phyloP scores from a whole-genome alignment of 192 early-diverging fungal genomes.

The Coemansia sp. region DNA sequence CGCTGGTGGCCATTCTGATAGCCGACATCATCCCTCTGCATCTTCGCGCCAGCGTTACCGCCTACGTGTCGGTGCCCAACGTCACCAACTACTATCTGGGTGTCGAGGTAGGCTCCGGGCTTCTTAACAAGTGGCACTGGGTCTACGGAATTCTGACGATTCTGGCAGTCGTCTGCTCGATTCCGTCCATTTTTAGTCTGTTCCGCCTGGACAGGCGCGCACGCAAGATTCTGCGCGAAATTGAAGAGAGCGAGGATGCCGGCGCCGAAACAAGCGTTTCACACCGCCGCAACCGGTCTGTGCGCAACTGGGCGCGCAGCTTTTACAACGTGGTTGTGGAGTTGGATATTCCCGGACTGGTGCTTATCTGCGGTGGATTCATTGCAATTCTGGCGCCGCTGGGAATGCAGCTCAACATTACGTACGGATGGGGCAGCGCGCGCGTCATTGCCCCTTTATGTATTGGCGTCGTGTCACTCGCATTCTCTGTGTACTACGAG shows the following conservation, averaged over 20 bases:
- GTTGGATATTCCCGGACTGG: slow-evolving; percentile 36
- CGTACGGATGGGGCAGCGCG: slow-evolving; percentile 59
- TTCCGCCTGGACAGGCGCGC: slow-evolving; percentile 33
- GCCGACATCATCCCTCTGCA: slow-evolving; percentile 49
- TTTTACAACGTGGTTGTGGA: slow-evolving; percentile 18
- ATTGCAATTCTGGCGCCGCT: slow-evolving; percentile 42
- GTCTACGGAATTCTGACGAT: slow-evolving; percentile 46
- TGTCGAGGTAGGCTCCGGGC: slow-evolving; percentile 33
- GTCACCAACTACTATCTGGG: slow-evolving; percentile 53
- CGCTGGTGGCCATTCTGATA: slow-evolving; percentile 42
- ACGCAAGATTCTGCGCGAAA: slow-evolving; percentile 15
- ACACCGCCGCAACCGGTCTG: not conserved
- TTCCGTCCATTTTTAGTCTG: slow-evolving; percentile 23
- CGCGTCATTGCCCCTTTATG: slow-evolving; percentile 54
- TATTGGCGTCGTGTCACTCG: slow-evolving; percentile 25
- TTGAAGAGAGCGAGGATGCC: not conserved
- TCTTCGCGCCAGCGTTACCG: slow-evolving; percentile 30
- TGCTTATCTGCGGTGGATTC: slow-evolving; percentile 43
- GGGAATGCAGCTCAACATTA: slow-evolving; percentile 47
- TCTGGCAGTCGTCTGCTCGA: slow-evolving; percentile 38
- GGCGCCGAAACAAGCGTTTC: not conserved
- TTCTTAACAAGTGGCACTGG: slow-evolving; percentile 41
- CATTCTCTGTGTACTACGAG: slow-evolving; percentile 60
- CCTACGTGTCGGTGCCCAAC: slow-evolving; percentile 39
- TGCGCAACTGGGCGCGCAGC: slow-evolving; percentile 1